phyloP scores from a whole-genome alignment of 2,329 filamentous ascomycete genomes.

The Epichloe brachyelytri region DNA sequence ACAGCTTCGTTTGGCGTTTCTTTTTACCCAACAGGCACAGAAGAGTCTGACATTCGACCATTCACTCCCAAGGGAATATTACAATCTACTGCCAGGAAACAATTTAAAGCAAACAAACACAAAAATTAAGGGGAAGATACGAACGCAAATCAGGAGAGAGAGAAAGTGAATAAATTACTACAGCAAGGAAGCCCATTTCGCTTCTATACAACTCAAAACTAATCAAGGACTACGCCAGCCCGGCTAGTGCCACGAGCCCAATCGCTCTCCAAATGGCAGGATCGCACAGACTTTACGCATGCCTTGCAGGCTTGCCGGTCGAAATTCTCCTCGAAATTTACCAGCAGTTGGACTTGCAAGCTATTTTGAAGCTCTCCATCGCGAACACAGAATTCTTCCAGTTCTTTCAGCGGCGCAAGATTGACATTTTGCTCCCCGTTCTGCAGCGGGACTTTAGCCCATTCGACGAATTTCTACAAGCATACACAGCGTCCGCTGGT shows the following conservation, averaged over 20 bases:
- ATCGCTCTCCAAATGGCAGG: slow-evolving; percentile 10
- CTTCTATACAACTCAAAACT: neutral
- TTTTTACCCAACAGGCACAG: neutral
- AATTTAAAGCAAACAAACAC: neutral
- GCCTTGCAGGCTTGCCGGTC: slow-evolving; percentile 24
- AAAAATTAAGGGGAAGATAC: neutral
- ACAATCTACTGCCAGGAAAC: neutral
- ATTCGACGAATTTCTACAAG: slow-evolving; percentile 32
- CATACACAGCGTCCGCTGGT: slow-evolving; percentile 28
- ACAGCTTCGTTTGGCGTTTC: slow-evolving; percentile 9
- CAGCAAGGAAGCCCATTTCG: neutral
- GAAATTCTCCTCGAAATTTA: slow-evolving; percentile 38
- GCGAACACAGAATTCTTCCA: slow-evolving; percentile 24
- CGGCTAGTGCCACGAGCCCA: neutral
- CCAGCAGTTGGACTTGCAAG: slow-evolving; percentile 28
- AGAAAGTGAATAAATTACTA: neutral
- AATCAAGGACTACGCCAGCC: neutral
- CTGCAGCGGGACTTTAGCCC: slow-evolving; percentile 30
- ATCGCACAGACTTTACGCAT: slow-evolving; percentile 5
- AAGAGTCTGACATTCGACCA: neutral
- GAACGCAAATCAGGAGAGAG: neutral
- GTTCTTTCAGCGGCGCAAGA: slow-evolving; percentile 29
- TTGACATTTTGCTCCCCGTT: slow-evolving; percentile 28
- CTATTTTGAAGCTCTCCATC: slow-evolving; percentile 26
- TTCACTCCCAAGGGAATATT: neutral